phyloP scores from a whole-genome alignment of 2,329 filamentous ascomycete genomes.

The Aspergillus sp. region DNA sequence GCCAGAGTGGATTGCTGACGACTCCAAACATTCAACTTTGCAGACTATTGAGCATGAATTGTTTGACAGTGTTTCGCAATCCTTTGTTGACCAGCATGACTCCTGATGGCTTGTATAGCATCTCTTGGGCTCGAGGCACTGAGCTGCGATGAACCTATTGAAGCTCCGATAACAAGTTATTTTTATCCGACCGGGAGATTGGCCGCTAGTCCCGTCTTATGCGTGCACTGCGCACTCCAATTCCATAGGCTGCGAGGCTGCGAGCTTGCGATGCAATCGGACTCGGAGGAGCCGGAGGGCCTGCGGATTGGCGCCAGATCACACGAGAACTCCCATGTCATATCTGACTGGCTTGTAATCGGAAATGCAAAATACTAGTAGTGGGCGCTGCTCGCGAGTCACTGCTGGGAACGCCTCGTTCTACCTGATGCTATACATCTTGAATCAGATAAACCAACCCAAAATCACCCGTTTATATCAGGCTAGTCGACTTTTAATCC shows the following conservation, averaged over 20 bases:
- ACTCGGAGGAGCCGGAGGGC: not conserved
- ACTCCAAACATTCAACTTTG: not conserved
- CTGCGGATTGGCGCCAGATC: no score
- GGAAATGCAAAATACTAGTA: no score
- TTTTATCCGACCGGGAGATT: constrained; percentile 3
- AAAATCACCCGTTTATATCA: no score
- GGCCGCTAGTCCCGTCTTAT: not conserved
- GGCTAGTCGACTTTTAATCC: no score
- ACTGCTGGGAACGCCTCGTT: no score
- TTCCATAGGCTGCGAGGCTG: not conserved
- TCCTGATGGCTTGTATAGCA: not conserved
- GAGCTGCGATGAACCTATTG: not conserved
- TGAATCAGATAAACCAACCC: no score
- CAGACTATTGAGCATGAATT: not conserved
- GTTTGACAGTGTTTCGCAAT: not conserved
- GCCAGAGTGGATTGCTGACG: constrained; percentile 11
- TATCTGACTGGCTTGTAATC: not conserved
- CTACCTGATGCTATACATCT: no score
- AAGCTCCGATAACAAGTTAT: not conserved
- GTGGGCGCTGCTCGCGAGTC: no score
- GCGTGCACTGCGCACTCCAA: not conserved
- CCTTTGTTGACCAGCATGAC: not conserved
- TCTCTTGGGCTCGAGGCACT: not conserved
- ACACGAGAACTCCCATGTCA: not conserved
- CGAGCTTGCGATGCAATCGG: not conserved